Evolutionary conservation across 768 basidiomycete species (phyloP), one percentile per base, ranked within the genome.

Genomic region (Tricholoma terreum): DNA sequence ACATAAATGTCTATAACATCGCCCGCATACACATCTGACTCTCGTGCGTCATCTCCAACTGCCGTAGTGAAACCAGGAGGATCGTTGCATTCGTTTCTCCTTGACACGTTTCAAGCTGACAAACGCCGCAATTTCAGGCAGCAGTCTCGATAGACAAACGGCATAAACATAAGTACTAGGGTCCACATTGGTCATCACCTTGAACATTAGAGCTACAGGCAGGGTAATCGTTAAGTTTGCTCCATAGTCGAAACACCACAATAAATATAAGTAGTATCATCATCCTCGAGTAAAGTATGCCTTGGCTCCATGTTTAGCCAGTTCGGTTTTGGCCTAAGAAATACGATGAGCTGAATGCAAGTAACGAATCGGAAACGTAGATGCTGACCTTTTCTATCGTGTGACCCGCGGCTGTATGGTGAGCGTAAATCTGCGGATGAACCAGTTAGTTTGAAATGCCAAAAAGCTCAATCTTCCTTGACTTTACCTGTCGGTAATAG

Each of bases 241-340:
- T 21, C 22, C 35, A 52, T 40, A 24, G 17, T 21, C 9, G 43
- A 48, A 21, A 48, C 9, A 11, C 6, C 21, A 48, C 45, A 48
- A 19, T 48, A 48, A 12, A 27, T 27, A 27, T 55, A 27, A 27
- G 24, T 27, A 58, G 46, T 50, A 62, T 27, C 3, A 61, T 83
- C 72, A 91, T 60, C 90, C 90, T 58, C 90, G 84, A 58, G 85
- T 89, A 72, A 94, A 93, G 74, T 94, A 94, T 24, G 90, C 84
- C 71, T 87, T 91, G 57, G 93, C 89, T 11, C 93, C 93, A 63
- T 94, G 89, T 52, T 79, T 80, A 3, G 91, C 88, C 50, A 96
- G 73, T 69, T 95, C 93, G 24, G 83, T 68, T 74, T 91, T 94
- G 55, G 91, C 94, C 90, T 94, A 65, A 21, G 52, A 52, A 6